Base-by-base conservation (phyloP, 2,329 filamentous ascomycete genomes). In the Colletotrichum endophyticum region DNA sequence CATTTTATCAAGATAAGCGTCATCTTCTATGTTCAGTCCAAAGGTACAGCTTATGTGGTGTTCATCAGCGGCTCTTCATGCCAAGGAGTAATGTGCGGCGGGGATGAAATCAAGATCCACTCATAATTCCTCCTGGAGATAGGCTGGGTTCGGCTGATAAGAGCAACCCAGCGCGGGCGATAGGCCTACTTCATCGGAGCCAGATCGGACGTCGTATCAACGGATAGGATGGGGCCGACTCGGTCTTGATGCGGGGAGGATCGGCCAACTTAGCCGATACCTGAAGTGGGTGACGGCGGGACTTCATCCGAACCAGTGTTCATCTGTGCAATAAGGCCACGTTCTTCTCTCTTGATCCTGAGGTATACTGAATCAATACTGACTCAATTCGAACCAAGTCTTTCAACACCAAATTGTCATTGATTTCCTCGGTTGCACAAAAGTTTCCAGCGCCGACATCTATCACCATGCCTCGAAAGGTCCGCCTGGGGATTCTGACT, bases 21-120 rank as follows among this genome's bases (percentile, higher is more conserved):
- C 0, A 49, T 12, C 44, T 0, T 2, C 44, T 1, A n/a, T 1
- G 3, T 49, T 2, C 44, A 0, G 19, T 22, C 0, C 2, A 49
- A 0, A 19, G 44, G 9, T 13, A 12, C 44, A 22, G 19, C 44
- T 5, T 22, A 22, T 4, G 44, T 22, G 44, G 44, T 49, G n/a
- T 22, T 13, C 44, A 22, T 22, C n/a, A 49, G 44, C 44, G n/a
- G 9, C 44, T 49, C 19, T 13, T n/a, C 19, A 22, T 49, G 44
- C 44, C 44, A 49, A 22, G 44, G 11, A 22, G 6, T 49, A 49
- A 49, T 22, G 44, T 49, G 44, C 44, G 44, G 44, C 44, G 44
- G 44, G 44, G 44, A 22, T 49, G 19, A 22, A 22, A 22, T 22
- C 44, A 49, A 49, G 19, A 22, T 49, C 44, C 44, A 49, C 44